Percentiles rank a stretch among this genome's conserved stretches.
These are phyloP conservation scores for Penicillium argentinense DNA, from an alignment of 495 filamentous ascomycete species.

Conservation along the genomic window DNA sequence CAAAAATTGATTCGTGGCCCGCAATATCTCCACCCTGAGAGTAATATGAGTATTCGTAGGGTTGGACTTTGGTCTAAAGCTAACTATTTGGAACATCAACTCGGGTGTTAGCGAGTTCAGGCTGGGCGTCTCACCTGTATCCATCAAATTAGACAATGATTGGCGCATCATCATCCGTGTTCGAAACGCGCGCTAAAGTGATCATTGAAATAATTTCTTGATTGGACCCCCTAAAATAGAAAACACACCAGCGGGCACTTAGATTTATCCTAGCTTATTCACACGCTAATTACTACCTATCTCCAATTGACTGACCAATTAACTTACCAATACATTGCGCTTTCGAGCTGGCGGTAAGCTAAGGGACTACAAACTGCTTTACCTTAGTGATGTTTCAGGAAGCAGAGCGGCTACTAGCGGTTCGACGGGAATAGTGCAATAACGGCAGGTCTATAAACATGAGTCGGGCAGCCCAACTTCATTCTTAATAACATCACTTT, in stretches of 20 bases:
- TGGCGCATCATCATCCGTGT: not conserved
- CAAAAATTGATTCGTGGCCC: too few species aligned
- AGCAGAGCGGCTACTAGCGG: not conserved
- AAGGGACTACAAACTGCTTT: not conserved
- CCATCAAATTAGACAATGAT: not conserved
- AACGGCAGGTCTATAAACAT: not conserved
- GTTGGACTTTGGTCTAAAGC: too few species aligned
- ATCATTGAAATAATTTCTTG: not conserved
- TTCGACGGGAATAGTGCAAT: not conserved
- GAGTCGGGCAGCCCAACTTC: not conserved
- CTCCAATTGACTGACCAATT: not conserved
- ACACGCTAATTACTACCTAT: not conserved
- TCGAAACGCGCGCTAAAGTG: not conserved
- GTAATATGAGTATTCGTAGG: too few species aligned
- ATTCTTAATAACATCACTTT: not conserved
- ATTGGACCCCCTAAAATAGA: not conserved
- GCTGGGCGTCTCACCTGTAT: not conserved
- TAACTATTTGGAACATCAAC: not conserved
- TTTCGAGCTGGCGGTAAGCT: not conserved
- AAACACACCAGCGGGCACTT: not conserved
- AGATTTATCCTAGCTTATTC: not conserved
- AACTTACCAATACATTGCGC: not conserved
- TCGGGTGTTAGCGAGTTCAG: not conserved
- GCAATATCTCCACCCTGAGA: too few species aligned
- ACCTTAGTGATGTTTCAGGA: not conserved